Evolutionary conservation across 2,329 filamentous ascomycete genomes (phyloP).

Genomic region (Venturia nashicola): DNA sequence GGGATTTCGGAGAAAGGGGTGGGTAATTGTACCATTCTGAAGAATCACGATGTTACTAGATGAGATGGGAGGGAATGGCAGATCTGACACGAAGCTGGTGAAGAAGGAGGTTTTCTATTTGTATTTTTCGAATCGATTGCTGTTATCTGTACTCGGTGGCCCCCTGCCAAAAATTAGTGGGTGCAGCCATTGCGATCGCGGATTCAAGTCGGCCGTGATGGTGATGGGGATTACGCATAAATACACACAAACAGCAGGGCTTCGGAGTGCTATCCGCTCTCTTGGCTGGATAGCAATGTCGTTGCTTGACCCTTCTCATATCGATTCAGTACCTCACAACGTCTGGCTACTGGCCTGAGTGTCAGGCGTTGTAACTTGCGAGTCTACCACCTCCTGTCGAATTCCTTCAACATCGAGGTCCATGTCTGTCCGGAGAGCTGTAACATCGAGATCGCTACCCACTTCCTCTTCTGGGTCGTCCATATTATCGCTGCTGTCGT

Average conservation of each 20-base stretch:
- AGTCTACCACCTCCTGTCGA: not conserved
- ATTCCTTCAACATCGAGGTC: not conserved
- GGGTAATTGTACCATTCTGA: slow-evolving; percentile 4
- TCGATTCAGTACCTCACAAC: not conserved
- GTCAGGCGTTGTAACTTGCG: not conserved
- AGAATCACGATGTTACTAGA: not conserved
- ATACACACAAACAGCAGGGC: not conserved
- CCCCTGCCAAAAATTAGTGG: not conserved
- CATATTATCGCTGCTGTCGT: not conserved
- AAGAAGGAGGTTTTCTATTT: not conserved
- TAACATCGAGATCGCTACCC: not conserved
- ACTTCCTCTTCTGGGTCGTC: not conserved
- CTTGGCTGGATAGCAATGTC: not conserved
- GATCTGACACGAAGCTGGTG: not conserved
- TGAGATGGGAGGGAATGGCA: not conserved
- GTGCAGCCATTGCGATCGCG: not conserved
- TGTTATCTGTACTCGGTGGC: not conserved
- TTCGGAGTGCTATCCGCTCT: not conserved
- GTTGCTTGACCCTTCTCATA: not conserved
- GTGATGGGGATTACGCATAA: not conserved
- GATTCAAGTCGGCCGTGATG: not conserved
- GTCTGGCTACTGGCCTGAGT: not conserved
- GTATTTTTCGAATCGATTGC: not conserved
- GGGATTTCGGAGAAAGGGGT: slow-evolving; percentile 35
- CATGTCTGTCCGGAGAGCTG: not conserved